Evolutionary conservation across 2,329 filamentous ascomycete genomes (phyloP), one percentile per base, ranked within the genome.

Genomic region (Albifimbria verrucaria): DNA sequence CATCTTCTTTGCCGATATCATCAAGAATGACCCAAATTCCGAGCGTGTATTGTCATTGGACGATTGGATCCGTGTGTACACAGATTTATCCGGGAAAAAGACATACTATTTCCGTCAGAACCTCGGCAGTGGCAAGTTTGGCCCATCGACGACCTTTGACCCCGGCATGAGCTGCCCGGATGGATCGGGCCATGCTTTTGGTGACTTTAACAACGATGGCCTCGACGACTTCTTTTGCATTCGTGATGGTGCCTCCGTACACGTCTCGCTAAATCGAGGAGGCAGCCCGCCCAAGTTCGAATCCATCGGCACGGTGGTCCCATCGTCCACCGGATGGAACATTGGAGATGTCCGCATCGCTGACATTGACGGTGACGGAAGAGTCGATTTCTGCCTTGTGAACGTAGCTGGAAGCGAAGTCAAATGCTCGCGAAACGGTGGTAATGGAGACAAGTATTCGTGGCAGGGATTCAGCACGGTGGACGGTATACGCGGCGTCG

Each of bases 151-250:
- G 7, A 47, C 44, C 4, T 47, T 47, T 25, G 17, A 23, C 25
- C n/a, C 21, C 21, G 44, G 44, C 4, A 7, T 21, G 44, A 23
- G 17, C 44, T 47, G 44, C 21, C 21, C 44, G n/a, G n/a, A n/a
- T n/a, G n/a, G n/a, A n/a, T n/a, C n/a, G n/a, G n/a, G n/a, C n/a
- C n/a, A n/a, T n/a, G n/a, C n/a, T n/a, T n/a, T n/a, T n/a, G n/a
- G n/a, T n/a, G n/a, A n/a, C n/a, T n/a, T n/a, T n/a, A 47, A 48
- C 46, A 48, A 48, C n/a, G 46, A 48, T 21, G 46, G 46, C 9
- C 46, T 62, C 1, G 39, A 43, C 18, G 39, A 43, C 18, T 43
- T 43, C 55, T 72, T 17, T 67, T 53, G 46, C n/a, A 20, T 28
- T 18, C 21, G 25, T 12, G 6, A n/a, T 12, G 24, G 21, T 7